Conservation (phyloP, 768 basidiomycete species). For the Pilatotrama ljubarskyi region DNA sequence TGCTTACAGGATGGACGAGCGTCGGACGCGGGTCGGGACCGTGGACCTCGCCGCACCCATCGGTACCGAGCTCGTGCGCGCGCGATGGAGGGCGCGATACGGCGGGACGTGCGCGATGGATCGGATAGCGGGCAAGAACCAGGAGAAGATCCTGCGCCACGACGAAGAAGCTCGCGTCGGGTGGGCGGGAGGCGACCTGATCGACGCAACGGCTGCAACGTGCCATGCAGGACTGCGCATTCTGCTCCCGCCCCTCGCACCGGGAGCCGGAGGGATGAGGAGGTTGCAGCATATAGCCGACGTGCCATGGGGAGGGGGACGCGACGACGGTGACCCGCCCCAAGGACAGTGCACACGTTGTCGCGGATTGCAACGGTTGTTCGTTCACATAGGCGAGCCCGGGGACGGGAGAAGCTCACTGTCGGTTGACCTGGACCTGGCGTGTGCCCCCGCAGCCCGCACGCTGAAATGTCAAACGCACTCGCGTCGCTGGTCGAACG, state of each 20-base stretch:
- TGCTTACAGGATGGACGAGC: background rate
- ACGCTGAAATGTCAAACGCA: background rate
- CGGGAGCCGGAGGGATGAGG: too few relatives aligned
- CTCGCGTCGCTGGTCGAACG: background rate
- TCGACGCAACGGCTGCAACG: too few relatives aligned
- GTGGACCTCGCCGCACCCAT: too few relatives aligned
- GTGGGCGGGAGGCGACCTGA: background rate
- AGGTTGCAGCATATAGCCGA: background rate
- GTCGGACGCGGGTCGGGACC: too few relatives aligned
- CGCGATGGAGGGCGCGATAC: constrained; percentile 2
- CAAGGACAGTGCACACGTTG: background rate
- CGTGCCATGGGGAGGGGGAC: background rate
- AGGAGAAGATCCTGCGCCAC: background rate
- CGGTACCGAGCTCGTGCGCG: too few relatives aligned
- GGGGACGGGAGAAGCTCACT: background rate
- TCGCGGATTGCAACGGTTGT: background rate
- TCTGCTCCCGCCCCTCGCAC: too few relatives aligned
- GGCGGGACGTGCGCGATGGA: background rate
- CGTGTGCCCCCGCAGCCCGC: background rate
- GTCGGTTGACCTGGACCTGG: background rate
- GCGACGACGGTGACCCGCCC: background rate
- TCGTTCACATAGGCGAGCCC: background rate
- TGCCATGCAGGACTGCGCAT: background rate
- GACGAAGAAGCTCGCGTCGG: constrained; percentile 3
- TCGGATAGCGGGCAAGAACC: background rate